Evolutionary conservation across 495 filamentous ascomycete genomes (phyloP), one percentile per base, ranked within the genome.

Genomic region (Elaphomyces granulatus): DNA sequence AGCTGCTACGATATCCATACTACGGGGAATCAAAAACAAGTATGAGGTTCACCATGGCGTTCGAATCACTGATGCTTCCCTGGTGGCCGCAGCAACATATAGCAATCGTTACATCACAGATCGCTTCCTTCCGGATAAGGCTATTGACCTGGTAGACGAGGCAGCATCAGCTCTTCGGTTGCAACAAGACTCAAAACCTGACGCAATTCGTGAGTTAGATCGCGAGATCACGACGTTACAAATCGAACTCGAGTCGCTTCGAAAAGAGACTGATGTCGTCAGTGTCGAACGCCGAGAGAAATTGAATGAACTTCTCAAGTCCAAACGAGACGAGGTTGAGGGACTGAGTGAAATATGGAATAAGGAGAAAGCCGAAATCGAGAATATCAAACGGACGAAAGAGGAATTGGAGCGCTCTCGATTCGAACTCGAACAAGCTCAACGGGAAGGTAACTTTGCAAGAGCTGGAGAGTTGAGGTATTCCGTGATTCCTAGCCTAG

Each of bases 81-180:
- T 95, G 14, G 88, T 98, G 4, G 82, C 90, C 3, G 90, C 90
- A 14, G 88, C 90, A 7, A 82, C 81, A 0, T 82, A 87, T 55
- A 87, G 81, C 38, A 95, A 96, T 50, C 82, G 90, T 20, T 98
- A 98, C 51, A 90, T 98, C 45, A 94, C 85, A 32, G 87, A 95
- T 53, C 81, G 90, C 26, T 96, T 92, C 56, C 67, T 95, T 1
- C 88, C 90, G 1, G 88, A 95, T 57, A 95, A 96, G 52, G 90
- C 90, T 4, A 98, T 98, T 44, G 90, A 98, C 56, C 55, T 98
- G 37, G 84, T 98, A 46, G 90, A 98, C 53, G 90, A 96, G 60
- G 90, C 90, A 10, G 87, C 90, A 3, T 93, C 84, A 30, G 82
- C 83, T 9, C 64, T 95, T 7, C 72, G 90, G 14, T 58, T 98